Evolutionary conservation across 805 yeast species (phyloP), one percentile per base, ranked within the genome.

Genomic region (Candida mattraensis): DNA sequence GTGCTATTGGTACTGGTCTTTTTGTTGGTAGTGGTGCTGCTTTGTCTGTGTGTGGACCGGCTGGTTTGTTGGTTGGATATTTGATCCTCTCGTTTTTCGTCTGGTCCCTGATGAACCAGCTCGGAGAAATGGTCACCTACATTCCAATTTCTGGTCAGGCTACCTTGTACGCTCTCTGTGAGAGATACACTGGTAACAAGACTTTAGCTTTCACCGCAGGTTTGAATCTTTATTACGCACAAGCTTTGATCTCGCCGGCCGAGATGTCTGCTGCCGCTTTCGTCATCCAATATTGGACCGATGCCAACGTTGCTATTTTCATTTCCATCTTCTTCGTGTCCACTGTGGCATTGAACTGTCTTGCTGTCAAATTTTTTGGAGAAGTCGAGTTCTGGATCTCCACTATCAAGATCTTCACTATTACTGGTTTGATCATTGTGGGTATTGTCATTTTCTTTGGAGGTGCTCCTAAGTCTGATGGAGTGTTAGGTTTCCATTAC

Each of bases 321-420:
- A 75, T 77, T 37, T 60, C 76, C 9, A 66, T 79, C 13, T 74
- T 78, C 47, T 61, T 76, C 54, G 69, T 66, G 5, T 48, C 73
- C 8, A 65, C 75, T 27, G 61, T 71, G 8, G 56, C 56, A 0
- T 57, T 78, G 27, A 78, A 79, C 51, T 57, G 72, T 35, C 58
- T 67, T 24, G 80, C 83, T 1, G 80, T 78, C 28, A 63, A 68
- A 40, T 69, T 62, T 47, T 65, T 58, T 40, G 70, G 68, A 31
- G 81, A 76, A 54, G 66, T 70, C 31, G 87, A 78, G 50, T 84
- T 78, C 57, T 83, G 82, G 81, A 70, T 78, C 47, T 78, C 84
- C 0, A 51, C 72, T 12, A 65, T 83, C 58, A 84, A 83, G 57
- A 76, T 84, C 21, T 43, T 82, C 33, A 72, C 84, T 22, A 72